Evolutionary conservation across 306 rosid species (phyloP).

Genomic region (Mucuna pruriens): DNA sequence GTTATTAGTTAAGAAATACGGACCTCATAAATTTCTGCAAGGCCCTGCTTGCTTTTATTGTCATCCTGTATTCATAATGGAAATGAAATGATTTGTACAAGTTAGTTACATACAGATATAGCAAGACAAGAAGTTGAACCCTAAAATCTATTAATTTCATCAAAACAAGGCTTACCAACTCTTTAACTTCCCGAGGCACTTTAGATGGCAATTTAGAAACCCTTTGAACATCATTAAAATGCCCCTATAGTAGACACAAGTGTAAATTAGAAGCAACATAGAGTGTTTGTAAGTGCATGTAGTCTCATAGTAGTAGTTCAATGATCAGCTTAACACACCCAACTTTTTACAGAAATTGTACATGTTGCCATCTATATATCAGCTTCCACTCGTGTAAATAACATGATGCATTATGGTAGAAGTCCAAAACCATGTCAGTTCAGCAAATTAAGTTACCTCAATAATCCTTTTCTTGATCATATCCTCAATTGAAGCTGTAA

Average conservation of each 20-base stretch:
- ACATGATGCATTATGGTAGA: constrained; percentile 15
- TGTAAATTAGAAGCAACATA: constrained; percentile 29
- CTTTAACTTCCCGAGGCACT: constrained; percentile 73
- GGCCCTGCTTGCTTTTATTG: constrained; percentile 89
- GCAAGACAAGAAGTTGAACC: constrained; percentile 20
- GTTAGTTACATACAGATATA: constrained; percentile 30
- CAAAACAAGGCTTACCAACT: constrained; percentile 63
- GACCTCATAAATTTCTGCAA: constrained; percentile 93
- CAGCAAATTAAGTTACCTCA: constrained; percentile 60
- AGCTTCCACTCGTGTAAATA: constrained; percentile 8
- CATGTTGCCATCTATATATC: constrained; percentile 20
- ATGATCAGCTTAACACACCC: constrained; percentile 10
- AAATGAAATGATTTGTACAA: constrained; percentile 31
- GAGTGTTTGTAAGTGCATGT: background rate
- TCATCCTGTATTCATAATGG: constrained; percentile 67
- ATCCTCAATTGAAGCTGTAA: constrained; percentile 82
- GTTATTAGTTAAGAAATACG: constrained; percentile 42
- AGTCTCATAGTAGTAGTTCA: constrained; percentile 15
- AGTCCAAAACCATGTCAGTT: constrained; percentile 25
- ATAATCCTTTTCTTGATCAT: constrained; percentile 74
- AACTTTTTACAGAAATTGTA: constrained; percentile 3
- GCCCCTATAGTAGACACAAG: constrained; percentile 54
- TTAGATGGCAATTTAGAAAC: constrained; percentile 65
- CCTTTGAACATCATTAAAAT: constrained; percentile 77
- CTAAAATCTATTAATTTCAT: constrained; percentile 23